Conservation (phyloP, 2,329 filamentous ascomycete genomes). For the Phyllosticta ampelicida region DNA sequence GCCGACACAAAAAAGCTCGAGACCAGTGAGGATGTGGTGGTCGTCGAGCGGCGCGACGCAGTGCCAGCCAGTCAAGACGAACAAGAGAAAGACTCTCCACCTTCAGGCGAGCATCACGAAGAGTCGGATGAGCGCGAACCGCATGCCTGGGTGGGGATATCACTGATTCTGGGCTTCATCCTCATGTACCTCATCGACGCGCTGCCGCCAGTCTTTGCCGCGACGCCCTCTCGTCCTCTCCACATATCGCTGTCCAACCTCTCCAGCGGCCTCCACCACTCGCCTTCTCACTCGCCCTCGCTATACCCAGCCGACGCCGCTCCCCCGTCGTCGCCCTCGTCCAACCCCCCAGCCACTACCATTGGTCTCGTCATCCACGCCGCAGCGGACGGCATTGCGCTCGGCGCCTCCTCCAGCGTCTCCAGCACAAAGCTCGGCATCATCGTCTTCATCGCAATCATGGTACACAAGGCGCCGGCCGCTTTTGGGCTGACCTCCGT, state of each 20-base stretch:
- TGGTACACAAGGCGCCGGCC: constrained; percentile 94
- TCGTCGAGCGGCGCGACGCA: background rate
- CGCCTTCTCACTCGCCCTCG: constrained; percentile 19
- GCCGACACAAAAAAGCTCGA: background rate
- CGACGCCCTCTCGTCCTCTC: constrained; percentile 58
- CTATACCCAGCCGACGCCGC: constrained; percentile 16
- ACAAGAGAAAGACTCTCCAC: constrained; percentile 15
- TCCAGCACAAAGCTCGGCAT: constrained; percentile 62
- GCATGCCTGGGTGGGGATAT: constrained; percentile 74
- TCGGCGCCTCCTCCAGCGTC: constrained; percentile 65
- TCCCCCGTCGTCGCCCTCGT: constrained; percentile 22
- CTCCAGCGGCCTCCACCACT: constrained; percentile 39
- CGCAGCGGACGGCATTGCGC: constrained; percentile 86
- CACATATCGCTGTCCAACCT: constrained; percentile 86
- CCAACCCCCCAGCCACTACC: constrained; percentile 46
- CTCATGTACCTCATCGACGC: constrained; percentile 91
- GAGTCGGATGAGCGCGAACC: constrained; percentile 39
- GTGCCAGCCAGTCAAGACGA: constrained; percentile 18
- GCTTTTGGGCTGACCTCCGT: constrained; percentile 91
- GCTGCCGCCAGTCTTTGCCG: constrained; percentile 23
- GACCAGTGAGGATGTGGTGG: background rate
- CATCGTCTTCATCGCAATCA: constrained; percentile 90
- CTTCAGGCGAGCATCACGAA: constrained; percentile 27
- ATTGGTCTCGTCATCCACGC: constrained; percentile 94
- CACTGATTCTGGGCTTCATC: constrained; percentile 78